phyloP scores from a whole-genome alignment of 2,329 filamentous ascomycete species.

The Clonostachys byssicola region DNA sequence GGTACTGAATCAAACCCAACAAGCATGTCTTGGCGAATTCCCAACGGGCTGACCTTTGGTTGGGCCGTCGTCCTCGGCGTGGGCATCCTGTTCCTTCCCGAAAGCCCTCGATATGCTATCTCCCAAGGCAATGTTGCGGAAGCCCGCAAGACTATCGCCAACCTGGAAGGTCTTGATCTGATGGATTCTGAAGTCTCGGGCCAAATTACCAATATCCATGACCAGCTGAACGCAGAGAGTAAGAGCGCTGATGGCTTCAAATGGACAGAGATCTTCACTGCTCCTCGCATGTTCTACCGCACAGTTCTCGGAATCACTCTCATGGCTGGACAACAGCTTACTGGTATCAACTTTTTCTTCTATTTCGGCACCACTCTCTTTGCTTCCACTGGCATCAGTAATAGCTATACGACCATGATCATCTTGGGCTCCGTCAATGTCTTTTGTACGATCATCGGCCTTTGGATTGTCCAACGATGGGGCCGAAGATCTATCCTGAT shows the following conservation, averaged over 20 bases:
- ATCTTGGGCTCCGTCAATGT: constrained; percentile 67
- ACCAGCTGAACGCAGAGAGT: constrained; percentile 44
- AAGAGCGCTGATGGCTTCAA: constrained; percentile 37
- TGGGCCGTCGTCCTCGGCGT: constrained; percentile 50
- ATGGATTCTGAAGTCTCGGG: constrained; percentile 33
- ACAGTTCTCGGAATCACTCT: constrained; percentile 58
- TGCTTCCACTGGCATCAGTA: constrained; percentile 55
- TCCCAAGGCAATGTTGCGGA: neutral
- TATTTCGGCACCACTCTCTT: constrained; percentile 66
- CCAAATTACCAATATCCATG: constrained; percentile 47
- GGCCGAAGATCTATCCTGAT: constrained; percentile 62
- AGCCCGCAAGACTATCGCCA: constrained; percentile 28
- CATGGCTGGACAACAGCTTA: constrained; percentile 64
- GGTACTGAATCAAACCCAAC: constrained; percentile 44
- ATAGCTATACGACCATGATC: constrained; percentile 65
- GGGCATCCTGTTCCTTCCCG: constrained; percentile 46
- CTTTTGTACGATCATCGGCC: constrained; percentile 57
- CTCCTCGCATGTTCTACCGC: constrained; percentile 61
- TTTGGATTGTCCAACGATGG: constrained; percentile 62
- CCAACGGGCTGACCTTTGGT: constrained; percentile 50
- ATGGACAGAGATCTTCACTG: constrained; percentile 62
- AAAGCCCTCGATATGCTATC: constrained; percentile 1
- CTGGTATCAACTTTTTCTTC: constrained; percentile 66
- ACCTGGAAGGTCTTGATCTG: constrained; percentile 34
- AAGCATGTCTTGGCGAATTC: constrained; percentile 58